Conservation (phyloP, 2,329 filamentous ascomycete species). For the Ceratocystis colombiana region DNA sequence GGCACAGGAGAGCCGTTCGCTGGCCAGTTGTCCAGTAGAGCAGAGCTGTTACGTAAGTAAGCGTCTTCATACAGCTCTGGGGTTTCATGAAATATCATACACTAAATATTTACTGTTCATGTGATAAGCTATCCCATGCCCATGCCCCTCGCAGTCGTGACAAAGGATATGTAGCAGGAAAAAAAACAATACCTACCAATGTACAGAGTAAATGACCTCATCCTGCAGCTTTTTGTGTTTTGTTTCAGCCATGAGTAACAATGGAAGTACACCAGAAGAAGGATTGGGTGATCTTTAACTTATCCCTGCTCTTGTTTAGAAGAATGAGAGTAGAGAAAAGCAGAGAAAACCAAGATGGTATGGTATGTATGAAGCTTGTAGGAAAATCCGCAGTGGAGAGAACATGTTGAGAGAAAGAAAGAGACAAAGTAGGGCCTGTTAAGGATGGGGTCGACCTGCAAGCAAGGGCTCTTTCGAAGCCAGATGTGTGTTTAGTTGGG, state of each 20-base stretch:
- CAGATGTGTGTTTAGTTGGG: neutral
- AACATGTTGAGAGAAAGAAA: neutral
- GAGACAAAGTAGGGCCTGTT: neutral
- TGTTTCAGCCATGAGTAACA: neutral
- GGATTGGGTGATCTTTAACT: neutral
- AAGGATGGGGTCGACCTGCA: neutral
- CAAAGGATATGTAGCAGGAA: too few relatives aligned
- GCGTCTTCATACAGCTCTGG: too few relatives aligned
- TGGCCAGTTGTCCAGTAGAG: too few relatives aligned
- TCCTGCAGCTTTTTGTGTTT: neutral
- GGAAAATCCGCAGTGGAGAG: neutral
- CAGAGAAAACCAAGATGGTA: neutral
- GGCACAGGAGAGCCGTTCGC: too few relatives aligned
- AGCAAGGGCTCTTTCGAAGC: neutral
- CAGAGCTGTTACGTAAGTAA: too few relatives aligned
- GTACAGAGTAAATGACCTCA: neutral
- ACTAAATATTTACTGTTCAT: too few relatives aligned
- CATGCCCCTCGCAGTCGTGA: too few relatives aligned
- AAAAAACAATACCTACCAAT: too few relatives aligned
- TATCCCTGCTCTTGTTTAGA: neutral
- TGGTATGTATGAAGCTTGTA: neutral
- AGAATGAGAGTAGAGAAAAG: neutral
- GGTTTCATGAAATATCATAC: too few relatives aligned
- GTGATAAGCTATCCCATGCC: too few relatives aligned
- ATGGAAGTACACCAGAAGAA: conserved; percentile 2